phyloP scores from a whole-genome alignment of 441 rosid genomes.

The Syzygium malaccense region DNA sequence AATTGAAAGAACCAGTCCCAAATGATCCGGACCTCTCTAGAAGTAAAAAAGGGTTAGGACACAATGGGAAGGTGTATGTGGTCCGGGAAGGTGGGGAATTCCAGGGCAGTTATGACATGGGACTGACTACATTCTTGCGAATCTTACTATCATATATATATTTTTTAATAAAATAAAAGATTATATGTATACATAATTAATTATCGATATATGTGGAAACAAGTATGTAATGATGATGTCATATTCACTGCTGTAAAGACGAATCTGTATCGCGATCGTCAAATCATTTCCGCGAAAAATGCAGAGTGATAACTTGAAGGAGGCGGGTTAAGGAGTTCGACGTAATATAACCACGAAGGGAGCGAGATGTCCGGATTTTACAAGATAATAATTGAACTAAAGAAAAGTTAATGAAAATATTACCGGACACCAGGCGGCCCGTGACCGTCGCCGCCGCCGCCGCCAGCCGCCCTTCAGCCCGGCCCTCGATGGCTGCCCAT shows the following conservation, averaged over 20 bases:
- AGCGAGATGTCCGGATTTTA: accelerated
- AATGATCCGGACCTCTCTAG: background rate
- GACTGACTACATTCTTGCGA: background rate
- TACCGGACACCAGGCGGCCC: background rate
- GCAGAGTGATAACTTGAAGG: background rate
- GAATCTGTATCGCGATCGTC: background rate
- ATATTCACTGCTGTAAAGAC: background rate
- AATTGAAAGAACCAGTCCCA: background rate
- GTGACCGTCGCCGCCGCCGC: background rate
- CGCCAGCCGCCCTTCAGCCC: background rate
- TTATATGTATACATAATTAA: background rate
- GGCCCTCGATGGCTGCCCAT: background rate
- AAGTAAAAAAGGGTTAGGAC: background rate
- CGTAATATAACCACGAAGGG: background rate
- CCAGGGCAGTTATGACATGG: background rate
- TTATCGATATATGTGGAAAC: background rate
- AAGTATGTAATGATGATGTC: background rate
- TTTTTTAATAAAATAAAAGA: accelerated
- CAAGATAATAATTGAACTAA: background rate
- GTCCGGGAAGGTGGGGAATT: background rate
- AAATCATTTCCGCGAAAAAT: background rate
- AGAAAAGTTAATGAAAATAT: background rate
- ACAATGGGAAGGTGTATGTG: background rate
- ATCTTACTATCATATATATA: accelerated
- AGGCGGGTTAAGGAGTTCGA: background rate